A percentile compares a stretch with the other conserved stretches of the same genome.
Conservation (phyloP, 73 alveolate genomes). For the Symbiodinium natans region DNA sequence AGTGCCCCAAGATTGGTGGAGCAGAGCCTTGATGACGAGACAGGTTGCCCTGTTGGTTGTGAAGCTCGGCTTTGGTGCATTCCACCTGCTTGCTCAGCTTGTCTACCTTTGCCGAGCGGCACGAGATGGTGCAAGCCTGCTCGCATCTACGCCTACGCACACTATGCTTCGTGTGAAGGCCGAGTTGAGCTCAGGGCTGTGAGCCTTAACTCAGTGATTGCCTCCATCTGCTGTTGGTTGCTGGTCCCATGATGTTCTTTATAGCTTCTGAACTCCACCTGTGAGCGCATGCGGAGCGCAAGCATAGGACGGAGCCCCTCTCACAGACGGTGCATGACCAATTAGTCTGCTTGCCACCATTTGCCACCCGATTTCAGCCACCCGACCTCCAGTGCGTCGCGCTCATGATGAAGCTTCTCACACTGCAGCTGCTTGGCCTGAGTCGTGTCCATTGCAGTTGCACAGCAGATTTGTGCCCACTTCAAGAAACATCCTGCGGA, state of each 20-base stretch:
- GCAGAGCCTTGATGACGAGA: slow-evolving; percentile 25
- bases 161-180: background rate
- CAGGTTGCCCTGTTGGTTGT: slow-evolving; percentile 33
- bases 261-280: slow-evolving; percentile 85
- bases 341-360: background rate
- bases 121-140: background rate
- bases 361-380: background rate
- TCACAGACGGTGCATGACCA: no score
- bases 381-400: slow-evolving; percentile 30
- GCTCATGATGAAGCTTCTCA: slow-evolving; percentile 23
- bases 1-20: background rate
- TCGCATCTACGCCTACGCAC: background rate
- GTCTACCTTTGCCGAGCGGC: slow-evolving; percentile 34
- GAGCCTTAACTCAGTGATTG: slow-evolving; percentile 61
- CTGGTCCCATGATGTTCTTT: slow-evolving; percentile 90
- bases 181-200: background rate
- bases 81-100: slow-evolving; percentile 79
- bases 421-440: slow-evolving; percentile 30
- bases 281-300: no score
- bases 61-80: slow-evolving; percentile 70
- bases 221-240: slow-evolving; percentile 92
- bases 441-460: background rate
- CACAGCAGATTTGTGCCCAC: background rate
- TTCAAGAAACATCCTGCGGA: background rate
- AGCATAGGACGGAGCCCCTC: no score